phyloP scores from a whole-genome alignment of 169 alveolate species.

The Haemoproteus tartakovskyi region DNA sequence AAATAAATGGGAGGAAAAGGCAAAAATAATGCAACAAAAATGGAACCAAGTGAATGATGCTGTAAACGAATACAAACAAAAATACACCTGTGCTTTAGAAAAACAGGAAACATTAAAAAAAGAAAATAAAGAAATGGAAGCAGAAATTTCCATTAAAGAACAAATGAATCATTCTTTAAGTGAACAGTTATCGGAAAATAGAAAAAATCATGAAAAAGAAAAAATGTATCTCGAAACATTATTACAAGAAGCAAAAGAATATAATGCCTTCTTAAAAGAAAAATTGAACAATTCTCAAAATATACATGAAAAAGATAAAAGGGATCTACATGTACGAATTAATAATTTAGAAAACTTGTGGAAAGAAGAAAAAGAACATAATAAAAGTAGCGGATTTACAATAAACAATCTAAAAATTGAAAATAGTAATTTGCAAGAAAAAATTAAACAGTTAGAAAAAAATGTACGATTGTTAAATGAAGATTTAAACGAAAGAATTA shows the following conservation, averaged over 20 bases:
- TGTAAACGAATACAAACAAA: constrained; percentile 6
- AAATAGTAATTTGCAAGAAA: neutral
- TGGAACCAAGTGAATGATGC: constrained; percentile 5
- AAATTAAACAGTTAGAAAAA: constrained; percentile 21
- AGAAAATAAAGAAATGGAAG: constrained; percentile 4
- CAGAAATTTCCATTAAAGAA: constrained; percentile 8
- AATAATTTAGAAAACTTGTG: constrained; percentile 26
- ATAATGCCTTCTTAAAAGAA: constrained; percentile 14
- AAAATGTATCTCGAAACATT: constrained; percentile 16
- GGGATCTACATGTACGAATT: constrained; percentile 13
- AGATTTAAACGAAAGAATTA: constrained; percentile 19
- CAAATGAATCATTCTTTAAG: neutral
- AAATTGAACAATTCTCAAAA: constrained; percentile 1
- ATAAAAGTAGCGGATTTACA: constrained; percentile 2
- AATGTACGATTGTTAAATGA: neutral
- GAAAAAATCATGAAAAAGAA: constrained; percentile 21
- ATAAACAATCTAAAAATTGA: constrained; percentile 13
- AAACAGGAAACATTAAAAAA: constrained; percentile 17
- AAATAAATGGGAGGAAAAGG: constrained; percentile 5
- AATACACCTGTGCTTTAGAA: neutral
- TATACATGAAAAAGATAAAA: constrained; percentile 19
- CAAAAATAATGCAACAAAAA: neutral
- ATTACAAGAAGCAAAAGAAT: constrained; percentile 33
- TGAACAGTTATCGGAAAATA: constrained; percentile 25
- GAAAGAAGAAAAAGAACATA: constrained; percentile 48